Conservation (phyloP, 2,329 filamentous ascomycete species). For the Zymoseptoria brevis region DNA sequence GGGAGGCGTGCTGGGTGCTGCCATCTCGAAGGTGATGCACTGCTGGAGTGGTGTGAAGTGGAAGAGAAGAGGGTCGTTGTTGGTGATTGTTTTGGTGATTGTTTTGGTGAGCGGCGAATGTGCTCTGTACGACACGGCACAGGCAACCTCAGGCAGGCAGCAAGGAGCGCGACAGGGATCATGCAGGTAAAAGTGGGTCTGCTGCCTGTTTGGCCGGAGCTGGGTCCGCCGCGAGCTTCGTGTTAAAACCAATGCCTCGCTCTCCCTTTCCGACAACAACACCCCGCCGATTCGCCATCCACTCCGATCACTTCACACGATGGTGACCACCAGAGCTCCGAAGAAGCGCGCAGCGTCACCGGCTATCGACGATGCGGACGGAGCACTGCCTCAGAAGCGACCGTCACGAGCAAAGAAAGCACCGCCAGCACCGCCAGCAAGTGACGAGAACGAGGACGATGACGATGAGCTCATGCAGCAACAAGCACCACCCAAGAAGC, state of each 20-base stretch:
- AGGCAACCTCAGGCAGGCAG: neutral
- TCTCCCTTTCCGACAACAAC: neutral
- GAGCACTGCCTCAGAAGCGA: neutral
- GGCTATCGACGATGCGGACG: neutral
- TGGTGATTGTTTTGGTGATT: neutral
- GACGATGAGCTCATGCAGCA: neutral
- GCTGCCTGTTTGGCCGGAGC: neutral
- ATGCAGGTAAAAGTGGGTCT: neutral
- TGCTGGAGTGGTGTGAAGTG: neutral
- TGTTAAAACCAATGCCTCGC: neutral
- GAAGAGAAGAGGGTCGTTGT: neutral
- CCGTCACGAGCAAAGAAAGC: neutral
- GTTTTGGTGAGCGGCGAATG: neutral
- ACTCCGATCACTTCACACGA: neutral
- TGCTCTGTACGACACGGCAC: neutral
- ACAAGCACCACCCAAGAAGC: slow-evolving; percentile 8
- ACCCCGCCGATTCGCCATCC: too few species aligned
- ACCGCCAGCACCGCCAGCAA: neutral
- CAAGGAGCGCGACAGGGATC: neutral
- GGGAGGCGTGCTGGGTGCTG: slow-evolving; percentile 1
- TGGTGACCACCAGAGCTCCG: neutral
- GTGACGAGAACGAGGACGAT: neutral
- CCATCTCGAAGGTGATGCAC: slow-evolving; percentile 1
- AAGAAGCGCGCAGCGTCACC: neutral
- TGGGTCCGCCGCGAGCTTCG: neutral